Evolutionary conservation across 768 basidiomycete species (phyloP).

Genomic region (Calocybe indica): DNA sequence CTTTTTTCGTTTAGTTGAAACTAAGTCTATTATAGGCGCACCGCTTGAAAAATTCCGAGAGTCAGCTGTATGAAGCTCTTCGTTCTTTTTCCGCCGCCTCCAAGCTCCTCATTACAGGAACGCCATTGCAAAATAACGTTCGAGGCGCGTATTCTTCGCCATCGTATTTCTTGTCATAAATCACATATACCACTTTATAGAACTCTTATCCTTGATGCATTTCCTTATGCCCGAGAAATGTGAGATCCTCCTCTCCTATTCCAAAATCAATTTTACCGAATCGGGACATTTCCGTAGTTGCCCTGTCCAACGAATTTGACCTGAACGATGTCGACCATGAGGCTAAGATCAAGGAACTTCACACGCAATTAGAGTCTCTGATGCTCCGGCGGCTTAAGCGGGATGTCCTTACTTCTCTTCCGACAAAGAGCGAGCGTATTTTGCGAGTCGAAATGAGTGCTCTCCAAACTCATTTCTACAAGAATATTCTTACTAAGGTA

Average conservation of each 20-base stretch:
- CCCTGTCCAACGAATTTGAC: constrained; percentile 93
- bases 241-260: constrained; percentile 28
- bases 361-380: constrained; percentile 84
- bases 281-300: constrained; percentile 45
- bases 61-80: constrained; percentile 93
- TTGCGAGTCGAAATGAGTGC: constrained; percentile 96
- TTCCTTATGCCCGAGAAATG: constrained; percentile 99
- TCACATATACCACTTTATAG: constrained; percentile 31
- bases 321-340: constrained; percentile 91
- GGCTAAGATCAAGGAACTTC: constrained; percentile 91
- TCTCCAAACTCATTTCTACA: constrained; percentile 97
- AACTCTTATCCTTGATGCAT: constrained; percentile 95
- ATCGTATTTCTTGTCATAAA: constrained; percentile 4
- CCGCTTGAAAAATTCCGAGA: constrained; percentile 96
- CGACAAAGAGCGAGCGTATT: constrained; percentile 97
- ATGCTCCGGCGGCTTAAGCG: constrained; percentile 95
- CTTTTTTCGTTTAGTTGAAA: constrained; percentile 10
- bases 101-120: constrained; percentile 96
- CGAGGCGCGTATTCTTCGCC: constrained; percentile 57
- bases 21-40: constrained; percentile 59
- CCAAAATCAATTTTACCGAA: constrained; percentile 1
- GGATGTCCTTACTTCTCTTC: constrained; percentile 92
- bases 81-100: constrained; percentile 84
- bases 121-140: constrained; percentile 97
- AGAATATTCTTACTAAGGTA: constrained; percentile 94